Conservation (phyloP, 257 asterid species). For the Solanum stenotomum region DNA sequence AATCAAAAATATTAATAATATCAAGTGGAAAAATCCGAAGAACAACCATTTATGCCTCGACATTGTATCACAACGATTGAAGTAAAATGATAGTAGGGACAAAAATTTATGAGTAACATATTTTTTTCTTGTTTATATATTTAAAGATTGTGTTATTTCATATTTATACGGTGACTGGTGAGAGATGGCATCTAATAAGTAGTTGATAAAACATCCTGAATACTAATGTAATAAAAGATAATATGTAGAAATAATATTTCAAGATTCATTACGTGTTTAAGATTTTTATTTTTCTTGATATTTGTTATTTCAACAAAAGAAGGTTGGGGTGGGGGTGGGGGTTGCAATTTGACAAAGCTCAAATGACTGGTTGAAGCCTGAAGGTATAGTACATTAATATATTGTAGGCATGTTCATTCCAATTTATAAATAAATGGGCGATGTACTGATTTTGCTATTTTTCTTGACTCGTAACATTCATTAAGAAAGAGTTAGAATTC, state of each 20-base stretch:
- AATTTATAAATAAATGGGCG: not conserved
- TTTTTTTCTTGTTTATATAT: not conserved
- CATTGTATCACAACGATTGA: not conserved
- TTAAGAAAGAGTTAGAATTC: not conserved
- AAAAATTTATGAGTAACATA: not conserved
- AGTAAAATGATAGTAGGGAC: not conserved
- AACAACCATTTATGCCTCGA: not conserved
- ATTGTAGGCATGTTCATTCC: not conserved
- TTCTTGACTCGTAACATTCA: rapidly evolving
- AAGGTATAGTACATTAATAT: not conserved
- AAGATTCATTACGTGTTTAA: not conserved
- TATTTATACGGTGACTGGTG: not conserved
- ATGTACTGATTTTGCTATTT: not conserved
- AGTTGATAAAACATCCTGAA: not conserved
- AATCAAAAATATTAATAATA: not conserved
- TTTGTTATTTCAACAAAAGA: not conserved
- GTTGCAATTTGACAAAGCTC: not conserved
- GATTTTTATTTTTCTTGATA: not conserved
- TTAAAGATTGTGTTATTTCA: not conserved
- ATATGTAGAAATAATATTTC: not conserved
- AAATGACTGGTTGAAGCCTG: not conserved
- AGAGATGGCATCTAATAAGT: not conserved
- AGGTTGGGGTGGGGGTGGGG: not conserved
- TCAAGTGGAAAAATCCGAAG: not conserved
- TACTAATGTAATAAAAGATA: not conserved